Evolutionary conservation across 257 asterid genomes (phyloP).

Genomic region (Capsicum pubescens): DNA sequence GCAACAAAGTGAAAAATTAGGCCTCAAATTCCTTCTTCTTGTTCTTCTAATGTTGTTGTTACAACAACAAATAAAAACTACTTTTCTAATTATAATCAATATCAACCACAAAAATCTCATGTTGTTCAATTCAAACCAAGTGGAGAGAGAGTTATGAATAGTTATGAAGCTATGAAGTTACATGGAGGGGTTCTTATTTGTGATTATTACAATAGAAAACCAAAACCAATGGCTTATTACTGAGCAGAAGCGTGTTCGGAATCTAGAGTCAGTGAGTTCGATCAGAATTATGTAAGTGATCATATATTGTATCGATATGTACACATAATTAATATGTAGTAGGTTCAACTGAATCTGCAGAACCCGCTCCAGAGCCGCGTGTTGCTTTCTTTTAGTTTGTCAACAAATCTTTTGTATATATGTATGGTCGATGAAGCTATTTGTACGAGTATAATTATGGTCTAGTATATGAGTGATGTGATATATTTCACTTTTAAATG

Average conservation of each 20-base stretch:
- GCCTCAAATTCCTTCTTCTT: too few species aligned
- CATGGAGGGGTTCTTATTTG: conserved; percentile 21
- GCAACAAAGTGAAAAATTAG: not conserved
- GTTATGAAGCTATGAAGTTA: not conserved
- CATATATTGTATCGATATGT: not conserved
- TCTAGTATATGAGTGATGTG: not conserved
- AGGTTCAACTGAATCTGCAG: not conserved
- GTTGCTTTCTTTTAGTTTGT: not conserved
- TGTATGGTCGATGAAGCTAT: not conserved
- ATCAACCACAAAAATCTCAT: not conserved
- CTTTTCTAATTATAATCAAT: not conserved
- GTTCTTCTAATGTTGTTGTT: too few species aligned
- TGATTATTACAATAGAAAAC: not conserved
- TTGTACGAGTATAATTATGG: not conserved
- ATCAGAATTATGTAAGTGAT: too few species aligned
- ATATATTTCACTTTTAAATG: too few species aligned
- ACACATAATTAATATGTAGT: not conserved
- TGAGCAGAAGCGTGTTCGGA: not conserved
- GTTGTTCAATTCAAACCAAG: not conserved
- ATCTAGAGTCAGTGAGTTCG: not conserved
- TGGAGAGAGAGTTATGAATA: conserved; percentile 16
- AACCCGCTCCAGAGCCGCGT: not conserved
- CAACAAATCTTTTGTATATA: not conserved
- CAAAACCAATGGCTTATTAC: not conserved
- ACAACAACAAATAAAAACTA: not conserved